Conservation (phyloP, 2,329 filamentous ascomycete genomes). For the Emmonsia crescens region DNA sequence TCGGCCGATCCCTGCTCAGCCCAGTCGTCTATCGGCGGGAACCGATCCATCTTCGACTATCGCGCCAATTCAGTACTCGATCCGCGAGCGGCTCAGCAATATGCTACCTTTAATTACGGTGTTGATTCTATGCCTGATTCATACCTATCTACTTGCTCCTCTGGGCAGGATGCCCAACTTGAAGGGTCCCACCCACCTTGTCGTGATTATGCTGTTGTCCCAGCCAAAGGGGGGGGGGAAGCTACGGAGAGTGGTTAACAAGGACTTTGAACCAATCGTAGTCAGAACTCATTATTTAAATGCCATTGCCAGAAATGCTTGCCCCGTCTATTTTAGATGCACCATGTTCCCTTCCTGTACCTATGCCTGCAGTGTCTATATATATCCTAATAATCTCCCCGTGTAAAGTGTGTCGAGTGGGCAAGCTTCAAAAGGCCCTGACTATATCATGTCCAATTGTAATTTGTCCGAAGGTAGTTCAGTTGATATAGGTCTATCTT, state of each 20-base stretch:
- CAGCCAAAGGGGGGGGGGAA: not conserved
- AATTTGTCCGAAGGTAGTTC: not conserved
- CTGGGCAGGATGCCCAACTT: not conserved
- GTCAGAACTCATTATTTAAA: conserved; percentile 2
- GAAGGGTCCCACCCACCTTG: not conserved
- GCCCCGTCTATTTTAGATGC: not conserved
- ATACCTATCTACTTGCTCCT: not conserved
- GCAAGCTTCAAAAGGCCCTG: conserved; percentile 1
- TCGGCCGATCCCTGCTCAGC: not conserved
- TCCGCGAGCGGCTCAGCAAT: not conserved
- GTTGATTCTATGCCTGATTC: not conserved
- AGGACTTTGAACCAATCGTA: not conserved
- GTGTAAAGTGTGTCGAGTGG: not conserved
- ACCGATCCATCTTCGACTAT: not conserved
- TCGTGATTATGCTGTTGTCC: not conserved
- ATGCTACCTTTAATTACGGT: not conserved
- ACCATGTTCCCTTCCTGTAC: conserved; percentile 1
- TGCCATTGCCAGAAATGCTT: not conserved
- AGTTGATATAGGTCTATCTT: conserved; percentile 3
- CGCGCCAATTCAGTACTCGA: not conserved
- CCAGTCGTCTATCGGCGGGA: not conserved
- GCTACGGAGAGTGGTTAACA: not conserved
- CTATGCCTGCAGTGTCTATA: not conserved
- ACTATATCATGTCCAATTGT: not conserved
- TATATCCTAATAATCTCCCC: not conserved